phyloP scores from a whole-genome alignment of 129 eudicot genomes.

The Centaurea solstitialis region DNA sequence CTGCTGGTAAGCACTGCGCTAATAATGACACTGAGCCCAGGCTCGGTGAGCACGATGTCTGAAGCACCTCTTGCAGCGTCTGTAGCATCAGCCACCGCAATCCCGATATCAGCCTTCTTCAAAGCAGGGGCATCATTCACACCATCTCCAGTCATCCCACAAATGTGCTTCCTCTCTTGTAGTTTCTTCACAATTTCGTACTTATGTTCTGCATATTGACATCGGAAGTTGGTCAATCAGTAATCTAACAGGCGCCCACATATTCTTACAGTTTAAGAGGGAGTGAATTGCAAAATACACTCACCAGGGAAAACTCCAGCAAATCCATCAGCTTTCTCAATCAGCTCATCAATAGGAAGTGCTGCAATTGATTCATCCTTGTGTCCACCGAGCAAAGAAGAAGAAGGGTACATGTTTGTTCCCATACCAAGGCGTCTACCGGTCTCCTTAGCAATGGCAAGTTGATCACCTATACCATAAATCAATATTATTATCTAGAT shows the following conservation, averaged over 20 bases:
- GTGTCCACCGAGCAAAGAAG: slow-evolving; percentile 63
- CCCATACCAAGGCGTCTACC: slow-evolving; percentile 80
- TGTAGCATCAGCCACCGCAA: slow-evolving; percentile 83
- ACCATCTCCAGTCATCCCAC: slow-evolving; percentile 88
- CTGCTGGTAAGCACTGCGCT: slow-evolving; percentile 73
- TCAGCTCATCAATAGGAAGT: slow-evolving; percentile 63
- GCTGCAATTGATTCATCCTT: slow-evolving; percentile 61
- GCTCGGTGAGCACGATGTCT: slow-evolving; percentile 69
- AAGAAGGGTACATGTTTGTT: slow-evolving; percentile 69
- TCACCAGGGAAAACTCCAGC: slow-evolving; percentile 77
- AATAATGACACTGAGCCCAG: slow-evolving; percentile 65
- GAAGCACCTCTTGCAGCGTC: slow-evolving; percentile 89
- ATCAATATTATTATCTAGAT: not conserved
- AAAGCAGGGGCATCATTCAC: slow-evolving; percentile 87
- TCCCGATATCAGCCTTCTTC: slow-evolving; percentile 80
- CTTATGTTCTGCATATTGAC: slow-evolving; percentile 57
- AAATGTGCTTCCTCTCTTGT: slow-evolving; percentile 77
- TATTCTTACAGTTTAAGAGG: too few species aligned
- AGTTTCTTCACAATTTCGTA: slow-evolving; percentile 76
- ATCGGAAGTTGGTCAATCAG: not conserved
- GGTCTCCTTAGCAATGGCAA: slow-evolving; percentile 73
- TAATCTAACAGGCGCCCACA: too few species aligned
- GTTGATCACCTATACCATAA: slow-evolving; percentile 59
- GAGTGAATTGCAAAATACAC: not conserved
- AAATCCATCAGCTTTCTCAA: slow-evolving; percentile 77